Conservation (phyloP, 2,329 filamentous ascomycete species). For the Phialophora chinensis region DNA sequence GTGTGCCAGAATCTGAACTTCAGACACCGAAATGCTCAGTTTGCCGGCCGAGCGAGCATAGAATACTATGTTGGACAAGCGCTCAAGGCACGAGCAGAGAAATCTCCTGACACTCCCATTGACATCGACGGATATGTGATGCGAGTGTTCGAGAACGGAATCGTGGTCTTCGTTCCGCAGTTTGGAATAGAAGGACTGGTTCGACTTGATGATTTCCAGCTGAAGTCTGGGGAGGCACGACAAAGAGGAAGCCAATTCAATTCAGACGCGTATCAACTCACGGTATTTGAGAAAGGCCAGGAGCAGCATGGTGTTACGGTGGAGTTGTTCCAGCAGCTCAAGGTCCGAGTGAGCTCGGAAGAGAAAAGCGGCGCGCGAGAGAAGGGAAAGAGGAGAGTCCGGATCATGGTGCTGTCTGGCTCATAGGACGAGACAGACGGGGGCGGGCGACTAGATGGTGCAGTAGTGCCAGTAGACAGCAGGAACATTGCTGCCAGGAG, state of each 20-base stretch:
- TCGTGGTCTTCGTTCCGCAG: conserved; percentile 92
- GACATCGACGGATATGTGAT: conserved; percentile 95
- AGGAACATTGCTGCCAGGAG: not conserved
- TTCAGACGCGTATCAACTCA: conserved; percentile 80
- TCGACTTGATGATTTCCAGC: conserved; percentile 79
- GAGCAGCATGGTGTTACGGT: conserved; percentile 64
- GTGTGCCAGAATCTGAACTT: conserved; percentile 99
- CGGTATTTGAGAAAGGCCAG: conserved; percentile 61
- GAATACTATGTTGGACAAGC: conserved; percentile 98
- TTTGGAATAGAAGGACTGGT: conserved; percentile 97
- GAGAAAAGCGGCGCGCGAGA: conserved; percentile 75
- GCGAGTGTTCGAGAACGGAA: conserved; percentile 96
- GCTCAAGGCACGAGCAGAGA: conserved; percentile 72
- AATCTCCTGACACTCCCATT: conserved; percentile 51
- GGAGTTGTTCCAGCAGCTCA: conserved; percentile 90
- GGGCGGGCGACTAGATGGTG: not conserved
- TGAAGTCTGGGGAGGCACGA: conserved; percentile 56
- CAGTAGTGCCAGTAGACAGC: not conserved
- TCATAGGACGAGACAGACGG: not conserved
- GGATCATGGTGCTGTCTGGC: conserved; percentile 48
- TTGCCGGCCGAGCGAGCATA: conserved; percentile 90
- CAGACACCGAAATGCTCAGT: conserved; percentile 94
- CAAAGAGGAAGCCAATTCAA: conserved; percentile 80
- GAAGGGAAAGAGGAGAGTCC: conserved; percentile 83
- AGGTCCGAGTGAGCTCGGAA: conserved; percentile 86